phyloP scores from a whole-genome alignment of 495 filamentous ascomycete genomes.

The Clohesyomyces aquaticus region DNA sequence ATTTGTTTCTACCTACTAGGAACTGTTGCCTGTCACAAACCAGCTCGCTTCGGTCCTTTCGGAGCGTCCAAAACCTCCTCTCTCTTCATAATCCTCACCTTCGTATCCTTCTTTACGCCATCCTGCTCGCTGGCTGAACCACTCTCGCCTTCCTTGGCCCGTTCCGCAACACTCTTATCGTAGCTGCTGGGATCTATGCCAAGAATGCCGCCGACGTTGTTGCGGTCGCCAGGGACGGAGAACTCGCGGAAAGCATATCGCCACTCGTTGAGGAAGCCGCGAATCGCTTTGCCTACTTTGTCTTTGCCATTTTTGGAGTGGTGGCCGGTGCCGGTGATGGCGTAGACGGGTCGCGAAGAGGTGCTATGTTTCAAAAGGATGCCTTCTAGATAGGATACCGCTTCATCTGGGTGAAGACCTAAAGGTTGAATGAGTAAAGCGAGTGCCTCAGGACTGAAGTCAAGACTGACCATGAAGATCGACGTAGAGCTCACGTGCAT shows the following conservation, averaged over 20 bases:
- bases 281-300: conserved; percentile 93
- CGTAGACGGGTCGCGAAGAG: conserved; percentile 72
- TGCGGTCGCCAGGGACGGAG: conserved; percentile 86
- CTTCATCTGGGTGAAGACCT: conserved; percentile 92
- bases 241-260: conserved; percentile 96
- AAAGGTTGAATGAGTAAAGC: conserved; percentile 8
- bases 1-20: conserved; percentile 30
- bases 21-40: conserved; percentile 7
- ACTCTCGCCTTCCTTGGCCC: conserved; percentile 51
- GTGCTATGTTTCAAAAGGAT: conserved; percentile 77
- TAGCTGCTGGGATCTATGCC: conserved; percentile 91
- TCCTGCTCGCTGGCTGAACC: conserved; percentile 49
- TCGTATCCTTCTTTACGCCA: conserved; percentile 53
- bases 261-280: conserved; percentile 91
- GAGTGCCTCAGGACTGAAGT: neutral
- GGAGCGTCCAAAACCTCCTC: conserved; percentile 39
- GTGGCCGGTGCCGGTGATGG: conserved; percentile 95
- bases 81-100: conserved; percentile 45
- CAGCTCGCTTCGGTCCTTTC: conserved; percentile 34
- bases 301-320: conserved; percentile 99
- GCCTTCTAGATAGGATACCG: conserved; percentile 88
- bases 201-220: conserved; percentile 89
- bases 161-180: conserved; percentile 55
- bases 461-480: conserved; percentile 75
- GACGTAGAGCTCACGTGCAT: conserved; percentile 78